Evolutionary conservation across 495 filamentous ascomycete species (phyloP), one percentile per base, ranked within the genome.

Genomic region (Hypoxylon cercidicola): DNA sequence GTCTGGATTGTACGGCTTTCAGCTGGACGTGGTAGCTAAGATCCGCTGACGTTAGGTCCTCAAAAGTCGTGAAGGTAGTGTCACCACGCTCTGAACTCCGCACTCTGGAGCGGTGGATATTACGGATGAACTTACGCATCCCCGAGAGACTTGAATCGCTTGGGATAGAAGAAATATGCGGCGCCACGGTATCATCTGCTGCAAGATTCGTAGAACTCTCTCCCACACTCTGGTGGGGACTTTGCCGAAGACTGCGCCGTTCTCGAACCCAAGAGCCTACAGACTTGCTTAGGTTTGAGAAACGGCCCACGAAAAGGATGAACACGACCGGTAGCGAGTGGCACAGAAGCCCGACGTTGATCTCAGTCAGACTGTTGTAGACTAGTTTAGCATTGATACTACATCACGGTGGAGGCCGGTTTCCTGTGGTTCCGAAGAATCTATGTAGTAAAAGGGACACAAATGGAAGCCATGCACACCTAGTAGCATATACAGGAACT

Each of bases 301-400:
- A 39, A 15, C 45, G 43, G 37, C 60, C 53, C 5, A 57, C 15
- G 23, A 57, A 57, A 0, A 52, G 34, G 25, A 46, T 45, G 35
- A 51, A 56, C 1, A 64, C 30, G 35, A 64, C 60, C 5, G 60
- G 60, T n/a, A 64, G 6, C 2, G 52, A 57, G 16, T 34, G 53
- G 25, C 60, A 64, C 2, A 64, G n/a, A 25, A 64, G 60, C 16
- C 60, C 60, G n/a, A 57, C 46, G 28, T 64, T 64, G 21, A 64
- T 41, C 37, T 57, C 60, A n/a, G 20, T 11, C 4, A 63, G 19
- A 39, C 60, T 63, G 20, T 34, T 43, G 30, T 1, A 28, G 25
- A 28, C 25, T 28, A 28, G 25, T 37, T 54, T n/a, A 43, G 18
- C 21, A 5, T 39, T 41, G 15, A n/a, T 41, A 16, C 8, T 41